Conservation (phyloP, 2,329 filamentous ascomycete genomes). For the Cladorrhinum sp. region DNA sequence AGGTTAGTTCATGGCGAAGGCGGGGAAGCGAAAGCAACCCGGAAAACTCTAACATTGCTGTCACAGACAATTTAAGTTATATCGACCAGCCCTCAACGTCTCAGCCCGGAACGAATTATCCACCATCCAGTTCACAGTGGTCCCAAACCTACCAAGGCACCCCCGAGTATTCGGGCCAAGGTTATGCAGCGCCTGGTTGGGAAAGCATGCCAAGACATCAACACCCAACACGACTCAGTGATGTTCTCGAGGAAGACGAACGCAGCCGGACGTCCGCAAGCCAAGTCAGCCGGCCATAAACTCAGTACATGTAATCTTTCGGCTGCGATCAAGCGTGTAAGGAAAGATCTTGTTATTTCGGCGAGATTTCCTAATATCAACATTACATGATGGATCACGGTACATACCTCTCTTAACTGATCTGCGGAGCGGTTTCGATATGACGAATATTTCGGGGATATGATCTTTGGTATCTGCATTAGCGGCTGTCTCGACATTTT, state of each 20-base stretch:
- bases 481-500: not conserved
- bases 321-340: not conserved
- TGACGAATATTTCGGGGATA: not conserved
- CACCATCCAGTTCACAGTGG: constrained; percentile 41
- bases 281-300: constrained; percentile 50
- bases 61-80: constrained; percentile 50
- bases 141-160: constrained; percentile 39
- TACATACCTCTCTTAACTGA: not conserved
- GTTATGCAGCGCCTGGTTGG: constrained; percentile 68
- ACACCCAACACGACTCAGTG: constrained; percentile 83
- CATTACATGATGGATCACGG: not conserved
- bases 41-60: constrained; percentile 45
- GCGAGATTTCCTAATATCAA: not conserved
- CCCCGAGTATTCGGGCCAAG: constrained; percentile 64
- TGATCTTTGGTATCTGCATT: not conserved
- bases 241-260: constrained; percentile 84
- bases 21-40: constrained; percentile 42
- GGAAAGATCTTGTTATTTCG: not conserved
- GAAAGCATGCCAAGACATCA: constrained; percentile 76
- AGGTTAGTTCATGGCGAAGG: constrained; percentile 68
- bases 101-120: constrained; percentile 36
- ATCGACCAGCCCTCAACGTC: constrained; percentile 47
- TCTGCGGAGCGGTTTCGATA: not conserved
- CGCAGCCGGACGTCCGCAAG: constrained; percentile 71
- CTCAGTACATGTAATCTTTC: constrained; percentile 1